Base-by-base conservation (phyloP, 164 flowering plant species). In the Akebia trifoliata region DNA sequence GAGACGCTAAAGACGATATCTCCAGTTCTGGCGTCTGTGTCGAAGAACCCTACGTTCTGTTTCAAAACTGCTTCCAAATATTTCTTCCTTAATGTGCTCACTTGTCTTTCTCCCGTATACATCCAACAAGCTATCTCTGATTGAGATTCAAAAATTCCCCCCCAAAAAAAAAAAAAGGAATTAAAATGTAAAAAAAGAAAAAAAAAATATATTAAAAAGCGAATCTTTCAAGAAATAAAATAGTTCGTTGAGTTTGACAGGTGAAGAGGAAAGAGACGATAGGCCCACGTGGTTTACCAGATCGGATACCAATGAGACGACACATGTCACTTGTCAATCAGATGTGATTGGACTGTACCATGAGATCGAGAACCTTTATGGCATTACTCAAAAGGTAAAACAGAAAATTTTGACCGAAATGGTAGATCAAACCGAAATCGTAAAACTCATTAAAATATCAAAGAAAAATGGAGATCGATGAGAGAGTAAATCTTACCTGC, bases 61-160 rank as follows among this genome's bases (percentile, higher is more conserved):
- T 75, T 93, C 74, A 93, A 62, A 36, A 84, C 97, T 0, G 96
- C 88, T 66, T 90, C 97, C 67, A 93, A 68, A 64, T 93, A 93
- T 70, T 76, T 81, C 79, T 78, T 90, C 67, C 98, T 84, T 60
- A 90, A 52, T 1, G 83, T 65, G 42, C 84, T 73, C 30, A 70
- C 88, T 69, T 93, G 99, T 63, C 99, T 82, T 66, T 93, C 99
- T 36, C 99, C 99, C n/a, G 86, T 75, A 65, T 82, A 87, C 99
- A 93, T 93, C 99, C 99, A 93, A 65, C 99, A 93, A 18, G 80
- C 80, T 57, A 93, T 87, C 73, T 93, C 97, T 93, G 82, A 18
- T 14, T 39, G 25, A 54, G 6, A 26, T n/a, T 26, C n/a, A 24
- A 42, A 26, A 42, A 28, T 30, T 30, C 22, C 9, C 15, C 31